Percentiles rank a stretch among this genome's conserved stretches.
Conservation (phyloP, 108 stramenopile genomes). For the Nitzschia sp. region DNA sequence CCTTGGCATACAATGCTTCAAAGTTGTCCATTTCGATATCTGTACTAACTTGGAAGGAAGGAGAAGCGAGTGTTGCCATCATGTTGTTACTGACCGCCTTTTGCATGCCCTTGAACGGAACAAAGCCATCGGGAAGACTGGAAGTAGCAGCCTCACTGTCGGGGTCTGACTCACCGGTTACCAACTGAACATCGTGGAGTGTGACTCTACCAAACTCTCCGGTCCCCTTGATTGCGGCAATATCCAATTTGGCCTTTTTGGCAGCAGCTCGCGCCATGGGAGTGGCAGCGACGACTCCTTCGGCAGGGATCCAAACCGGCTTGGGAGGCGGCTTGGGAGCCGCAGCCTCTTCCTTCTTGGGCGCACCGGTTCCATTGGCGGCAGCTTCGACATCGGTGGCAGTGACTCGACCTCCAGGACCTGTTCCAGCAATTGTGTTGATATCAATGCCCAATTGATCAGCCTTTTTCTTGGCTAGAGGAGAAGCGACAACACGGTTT, state of each 20-base stretch:
- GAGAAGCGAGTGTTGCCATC: slow-evolving; percentile 87
- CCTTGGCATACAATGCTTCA: slow-evolving; percentile 86
- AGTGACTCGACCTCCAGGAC: slow-evolving; percentile 88
- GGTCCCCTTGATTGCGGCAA: slow-evolving; percentile 79
- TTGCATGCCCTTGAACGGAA: slow-evolving; percentile 96
- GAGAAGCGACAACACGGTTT: slow-evolving; percentile 90
- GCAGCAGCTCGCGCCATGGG: slow-evolving; percentile 71
- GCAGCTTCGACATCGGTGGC: slow-evolving; percentile 68
- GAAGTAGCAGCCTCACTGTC: slow-evolving; percentile 57
- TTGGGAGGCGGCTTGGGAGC: slow-evolving; percentile 69
- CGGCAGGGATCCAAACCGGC: slow-evolving; percentile 79
- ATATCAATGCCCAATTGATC: slow-evolving; percentile 86
- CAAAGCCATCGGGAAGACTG: slow-evolving; percentile 82
- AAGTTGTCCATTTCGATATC: slow-evolving; percentile 91
- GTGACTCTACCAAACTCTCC: slow-evolving; percentile 96
- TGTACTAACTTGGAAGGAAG: slow-evolving; percentile 92
- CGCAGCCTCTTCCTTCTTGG: slow-evolving; percentile 29
- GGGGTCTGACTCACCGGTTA: slow-evolving; percentile 86
- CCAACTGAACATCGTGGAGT: slow-evolving; percentile 85
- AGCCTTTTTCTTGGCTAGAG: slow-evolving; percentile 90
- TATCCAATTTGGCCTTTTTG: slow-evolving; percentile 87
- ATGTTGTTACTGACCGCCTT: slow-evolving; percentile 97
- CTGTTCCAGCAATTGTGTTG: slow-evolving; percentile 84
- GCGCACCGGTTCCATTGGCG: slow-evolving; percentile 60
- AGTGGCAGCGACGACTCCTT: slow-evolving; percentile 81